Conservation (phyloP, 1,284 basidiomycete genomes). For the Trametes versicolor region DNA sequence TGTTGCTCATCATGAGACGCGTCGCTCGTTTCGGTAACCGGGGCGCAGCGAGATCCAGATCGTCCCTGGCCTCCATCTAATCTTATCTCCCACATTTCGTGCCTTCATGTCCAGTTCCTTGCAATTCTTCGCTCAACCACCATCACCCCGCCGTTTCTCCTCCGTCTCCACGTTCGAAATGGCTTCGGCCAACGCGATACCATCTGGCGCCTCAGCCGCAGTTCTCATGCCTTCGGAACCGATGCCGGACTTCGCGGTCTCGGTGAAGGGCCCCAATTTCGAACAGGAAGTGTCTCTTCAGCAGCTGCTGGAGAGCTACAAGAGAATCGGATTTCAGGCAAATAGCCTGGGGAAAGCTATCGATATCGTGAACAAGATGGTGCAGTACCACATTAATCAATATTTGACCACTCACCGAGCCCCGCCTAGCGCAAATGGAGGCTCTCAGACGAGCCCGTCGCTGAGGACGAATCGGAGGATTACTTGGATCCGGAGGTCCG, state of each 20-base stretch:
- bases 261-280: constrained; percentile 91
- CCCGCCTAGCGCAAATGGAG: constrained; percentile 78
- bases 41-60: constrained; percentile 18
- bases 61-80: constrained; percentile 8
- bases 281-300: constrained; percentile 76
- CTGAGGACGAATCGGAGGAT: constrained; percentile 74
- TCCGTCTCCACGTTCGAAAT: constrained; percentile 22
- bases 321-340: constrained; percentile 96
- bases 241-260: constrained; percentile 74
- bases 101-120: background rate
- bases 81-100: constrained; percentile 8
- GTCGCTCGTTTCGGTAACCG: constrained; percentile 27
- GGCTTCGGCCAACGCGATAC: constrained; percentile 49
- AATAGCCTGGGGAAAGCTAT: constrained; percentile 91
- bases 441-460: constrained; percentile 81
- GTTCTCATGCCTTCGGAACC: constrained; percentile 85
- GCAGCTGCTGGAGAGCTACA: constrained; percentile 82
- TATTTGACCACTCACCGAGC: constrained; percentile 9
- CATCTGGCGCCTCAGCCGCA: constrained; percentile 70
- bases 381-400: constrained; percentile 42
- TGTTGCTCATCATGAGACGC: constrained; percentile 39
- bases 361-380: constrained; percentile 92
- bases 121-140: background rate
- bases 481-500: constrained; percentile 68
- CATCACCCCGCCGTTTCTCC: background rate